A percentile compares a stretch with the other conserved stretches of the same genome.
Evolutionary conservation across 768 basidiomycete genomes (phyloP).

Genomic region (Amanita exitialis): DNA sequence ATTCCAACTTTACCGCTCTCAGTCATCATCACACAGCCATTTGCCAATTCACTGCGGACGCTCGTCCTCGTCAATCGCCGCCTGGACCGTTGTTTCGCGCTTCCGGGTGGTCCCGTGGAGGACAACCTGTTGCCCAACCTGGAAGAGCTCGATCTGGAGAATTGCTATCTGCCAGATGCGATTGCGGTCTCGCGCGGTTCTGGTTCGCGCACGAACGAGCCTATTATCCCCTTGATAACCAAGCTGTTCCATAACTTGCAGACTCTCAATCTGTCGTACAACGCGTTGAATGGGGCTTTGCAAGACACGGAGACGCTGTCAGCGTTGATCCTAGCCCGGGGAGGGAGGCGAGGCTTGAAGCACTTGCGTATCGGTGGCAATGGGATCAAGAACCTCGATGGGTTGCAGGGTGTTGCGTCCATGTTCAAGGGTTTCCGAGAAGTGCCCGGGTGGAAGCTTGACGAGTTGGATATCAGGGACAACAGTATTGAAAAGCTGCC

Average conservation of each 20-base stretch:
- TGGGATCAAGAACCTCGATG: slow-evolving; percentile 47
- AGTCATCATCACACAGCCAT: slow-evolving; percentile 47
- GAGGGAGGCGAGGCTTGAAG: slow-evolving; percentile 42
- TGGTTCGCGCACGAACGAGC: slow-evolving; percentile 35
- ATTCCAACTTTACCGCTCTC: slow-evolving; percentile 60
- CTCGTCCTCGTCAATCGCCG: slow-evolving; percentile 57
- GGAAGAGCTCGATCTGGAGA: slow-evolving; percentile 68
- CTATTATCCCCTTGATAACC: slow-evolving; percentile 47
- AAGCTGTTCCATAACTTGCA: slow-evolving; percentile 62
- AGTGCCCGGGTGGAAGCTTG: slow-evolving; percentile 62
- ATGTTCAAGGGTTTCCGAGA: slow-evolving; percentile 56
- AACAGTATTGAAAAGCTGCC: slow-evolving; percentile 69
- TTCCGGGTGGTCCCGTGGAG: slow-evolving; percentile 34
- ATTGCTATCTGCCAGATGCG: slow-evolving; percentile 55
- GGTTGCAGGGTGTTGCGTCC: slow-evolving; percentile 51
- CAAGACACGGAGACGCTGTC: slow-evolving; percentile 39
- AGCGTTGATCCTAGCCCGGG: slow-evolving; percentile 38
- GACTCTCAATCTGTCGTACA: slow-evolving; percentile 70
- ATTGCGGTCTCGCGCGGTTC: slow-evolving; percentile 37
- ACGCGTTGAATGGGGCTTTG: slow-evolving; percentile 45
- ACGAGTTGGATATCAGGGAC: slow-evolving; percentile 76
- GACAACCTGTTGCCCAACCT: slow-evolving; percentile 45
- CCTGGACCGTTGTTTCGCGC: slow-evolving; percentile 50
- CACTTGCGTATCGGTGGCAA: slow-evolving; percentile 67
- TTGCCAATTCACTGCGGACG: slow-evolving; percentile 45